These are phyloP conservation scores for Liriodendron chinense DNA, from an alignment of 164 flowering plant genomes.

Conservation along the genomic window DNA sequence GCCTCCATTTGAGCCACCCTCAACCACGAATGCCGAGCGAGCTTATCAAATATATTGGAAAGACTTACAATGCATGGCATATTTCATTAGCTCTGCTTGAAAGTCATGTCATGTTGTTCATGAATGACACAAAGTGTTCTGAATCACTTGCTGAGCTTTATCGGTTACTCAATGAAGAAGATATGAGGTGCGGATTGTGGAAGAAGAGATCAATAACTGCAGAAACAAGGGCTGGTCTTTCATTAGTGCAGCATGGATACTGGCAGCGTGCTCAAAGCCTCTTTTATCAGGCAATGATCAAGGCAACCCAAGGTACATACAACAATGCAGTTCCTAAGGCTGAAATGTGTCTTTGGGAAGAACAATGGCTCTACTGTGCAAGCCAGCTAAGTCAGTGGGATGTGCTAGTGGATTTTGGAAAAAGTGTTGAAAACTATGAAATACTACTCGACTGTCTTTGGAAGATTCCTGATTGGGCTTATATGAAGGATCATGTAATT, in stretches of 20 bases:
- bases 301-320: conserved; percentile 99
- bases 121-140: conserved; percentile 85
- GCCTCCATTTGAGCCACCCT: conserved; percentile 97
- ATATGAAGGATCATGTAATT: conserved; percentile 80
- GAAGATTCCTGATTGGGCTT: conserved; percentile 88
- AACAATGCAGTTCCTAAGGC: conserved; percentile 96
- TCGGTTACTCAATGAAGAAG: conserved; percentile 95
- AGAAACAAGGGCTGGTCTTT: conserved; percentile 94
- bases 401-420: conserved; percentile 83
- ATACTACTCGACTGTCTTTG: conserved; percentile 82
- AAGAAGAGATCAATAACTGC: conserved; percentile 85
- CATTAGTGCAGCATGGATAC: conserved; percentile 96
- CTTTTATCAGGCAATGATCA: conserved; percentile 93
- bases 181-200: conserved; percentile 99
- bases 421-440: conserved; percentile 75
- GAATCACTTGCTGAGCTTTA: conserved; percentile 98
- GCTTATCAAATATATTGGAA: conserved; percentile 93
- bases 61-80: conserved; percentile 99
- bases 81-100: conserved; percentile 84
- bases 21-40: conserved; percentile 99
- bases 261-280: conserved; percentile 97
- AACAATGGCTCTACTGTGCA: conserved; percentile 95
- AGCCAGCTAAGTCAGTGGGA: conserved; percentile 94
- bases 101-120: conserved; percentile 92
- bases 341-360: conserved; percentile 99